phyloP scores from a whole-genome alignment of 2,329 filamentous ascomycete genomes.

The Trichoderma aggressivum region DNA sequence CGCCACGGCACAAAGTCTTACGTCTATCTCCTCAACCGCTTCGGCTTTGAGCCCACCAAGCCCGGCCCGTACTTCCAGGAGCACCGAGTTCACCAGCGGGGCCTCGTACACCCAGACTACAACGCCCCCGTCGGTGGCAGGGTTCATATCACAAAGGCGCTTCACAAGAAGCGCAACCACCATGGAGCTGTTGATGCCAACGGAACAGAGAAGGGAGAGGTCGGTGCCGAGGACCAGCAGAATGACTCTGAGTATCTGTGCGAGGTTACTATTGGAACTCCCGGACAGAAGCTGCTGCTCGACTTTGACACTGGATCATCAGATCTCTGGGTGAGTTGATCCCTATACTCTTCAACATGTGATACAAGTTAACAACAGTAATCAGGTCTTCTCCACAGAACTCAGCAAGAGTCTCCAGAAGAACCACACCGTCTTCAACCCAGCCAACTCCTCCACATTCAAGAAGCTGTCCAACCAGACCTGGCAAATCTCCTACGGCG shows the following conservation, averaged over 20 bases:
- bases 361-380: conserved; percentile 27
- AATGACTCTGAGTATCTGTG: conserved; percentile 22
- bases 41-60: conserved; percentile 14
- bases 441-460: conserved; percentile 37
- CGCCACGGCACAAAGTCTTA: conserved; percentile 12
- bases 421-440: conserved; percentile 41
- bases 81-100: neutral
- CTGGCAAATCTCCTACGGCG: conserved; percentile 46
- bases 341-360: accelerated
- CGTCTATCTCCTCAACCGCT: conserved; percentile 13
- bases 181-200: neutral
- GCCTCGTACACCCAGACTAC: conserved; percentile 2
- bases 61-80: conserved; percentile 5
- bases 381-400: conserved; percentile 46
- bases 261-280: conserved; percentile 23
- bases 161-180: neutral
- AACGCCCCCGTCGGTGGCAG: neutral
- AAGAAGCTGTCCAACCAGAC: conserved; percentile 33
- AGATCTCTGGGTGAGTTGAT: conserved; percentile 29
- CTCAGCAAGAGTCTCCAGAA: conserved; percentile 35
- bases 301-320: conserved; percentile 27
- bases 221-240: conserved; percentile 8
- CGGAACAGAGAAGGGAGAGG: neutral
- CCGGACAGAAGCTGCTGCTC: conserved; percentile 21
- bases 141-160: neutral